Percentiles rank a stretch among this genome's conserved stretches.
Conservation (phyloP, 768 basidiomycete species). For the Sporobolomyces phaffii region DNA sequence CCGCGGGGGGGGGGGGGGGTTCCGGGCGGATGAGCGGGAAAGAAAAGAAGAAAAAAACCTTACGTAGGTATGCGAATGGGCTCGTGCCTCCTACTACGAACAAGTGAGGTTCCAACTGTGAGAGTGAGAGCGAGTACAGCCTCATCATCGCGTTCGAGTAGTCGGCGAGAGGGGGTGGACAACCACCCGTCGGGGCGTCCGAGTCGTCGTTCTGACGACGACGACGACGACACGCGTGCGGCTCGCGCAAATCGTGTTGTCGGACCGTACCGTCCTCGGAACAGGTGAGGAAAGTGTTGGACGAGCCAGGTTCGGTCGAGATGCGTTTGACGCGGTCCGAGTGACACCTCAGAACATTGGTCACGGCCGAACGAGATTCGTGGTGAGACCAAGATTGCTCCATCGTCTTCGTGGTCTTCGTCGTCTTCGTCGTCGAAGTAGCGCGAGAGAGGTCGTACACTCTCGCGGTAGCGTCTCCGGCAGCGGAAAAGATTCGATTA, state of each 20-base stretch:
- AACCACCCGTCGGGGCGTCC: no score
- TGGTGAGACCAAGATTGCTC: slow-evolving; percentile 5
- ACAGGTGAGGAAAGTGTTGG: slow-evolving; percentile 39
- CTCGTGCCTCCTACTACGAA: slow-evolving; percentile 40
- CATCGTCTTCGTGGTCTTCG: neutral
- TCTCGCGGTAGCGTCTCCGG: slow-evolving; percentile 36
- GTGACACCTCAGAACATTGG: slow-evolving; percentile 38
- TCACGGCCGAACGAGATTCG: slow-evolving; percentile 12
- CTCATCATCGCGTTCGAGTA: slow-evolving; percentile 23
- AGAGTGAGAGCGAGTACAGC: slow-evolving; percentile 40
- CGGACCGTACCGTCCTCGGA: slow-evolving; percentile 41
- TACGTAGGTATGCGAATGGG: slow-evolving; percentile 39
- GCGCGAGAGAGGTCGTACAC: slow-evolving; percentile 38
- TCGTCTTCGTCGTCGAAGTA: slow-evolving; percentile 13
- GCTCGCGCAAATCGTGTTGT: slow-evolving; percentile 1
- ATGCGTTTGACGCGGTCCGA: slow-evolving; percentile 40
- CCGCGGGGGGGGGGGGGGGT: no score
- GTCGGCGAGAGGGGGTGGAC: slow-evolving; percentile 27
- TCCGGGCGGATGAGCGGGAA: no score
- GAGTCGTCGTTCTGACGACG: no score
- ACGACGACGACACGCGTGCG: neutral
- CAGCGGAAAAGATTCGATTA: slow-evolving; percentile 27
- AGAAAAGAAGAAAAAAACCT: neutral
- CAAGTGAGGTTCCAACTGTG: slow-evolving; percentile 33
- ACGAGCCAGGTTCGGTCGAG: slow-evolving; percentile 22